Conservation (phyloP, 2,329 filamentous ascomycete genomes). For the Ophiosphaerella korrae region DNA sequence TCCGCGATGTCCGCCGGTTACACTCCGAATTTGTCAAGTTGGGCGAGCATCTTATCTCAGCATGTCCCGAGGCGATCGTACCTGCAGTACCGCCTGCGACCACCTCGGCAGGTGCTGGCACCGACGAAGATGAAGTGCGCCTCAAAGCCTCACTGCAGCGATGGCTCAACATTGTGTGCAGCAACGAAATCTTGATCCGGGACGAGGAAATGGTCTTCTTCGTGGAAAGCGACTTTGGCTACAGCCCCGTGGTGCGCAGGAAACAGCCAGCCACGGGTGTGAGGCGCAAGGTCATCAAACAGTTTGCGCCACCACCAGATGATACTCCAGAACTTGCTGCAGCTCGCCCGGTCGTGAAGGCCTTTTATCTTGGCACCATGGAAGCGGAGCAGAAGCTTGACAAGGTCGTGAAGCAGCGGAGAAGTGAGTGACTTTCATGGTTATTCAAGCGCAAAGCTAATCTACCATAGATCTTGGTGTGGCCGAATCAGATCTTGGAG, state of each 20-base stretch:
- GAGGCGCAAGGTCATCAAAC: constrained; percentile 92
- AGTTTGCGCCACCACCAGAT: constrained; percentile 95
- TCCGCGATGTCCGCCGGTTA: constrained; percentile 92
- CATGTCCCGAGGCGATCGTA: constrained; percentile 94
- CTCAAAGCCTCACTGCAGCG: constrained; percentile 89
- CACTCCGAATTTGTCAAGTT: constrained; percentile 97
- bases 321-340: constrained; percentile 94
- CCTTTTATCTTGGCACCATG: constrained; percentile 95
- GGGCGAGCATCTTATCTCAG: constrained; percentile 92
- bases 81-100: constrained; percentile 93
- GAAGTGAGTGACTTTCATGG: constrained; percentile 63
- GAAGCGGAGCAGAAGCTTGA: constrained; percentile 97
- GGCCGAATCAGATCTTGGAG: constrained; percentile 89
- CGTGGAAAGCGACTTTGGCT: constrained; percentile 98
- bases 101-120: constrained; percentile 91
- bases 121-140: constrained; percentile 89
- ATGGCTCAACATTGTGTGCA: constrained; percentile 93
- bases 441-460: constrained; percentile 21
- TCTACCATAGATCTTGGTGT: constrained; percentile 75
- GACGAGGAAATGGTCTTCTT: constrained; percentile 98
- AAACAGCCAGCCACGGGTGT: constrained; percentile 97
- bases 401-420: constrained; percentile 85
- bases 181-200: constrained; percentile 87
- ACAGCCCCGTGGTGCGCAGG: constrained; percentile 92
- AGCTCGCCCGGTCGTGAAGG: constrained; percentile 87